These are phyloP conservation scores for Fonsecaea erecta DNA, from an alignment of 2,329 filamentous ascomycete genomes.

Conservation along the genomic window DNA sequence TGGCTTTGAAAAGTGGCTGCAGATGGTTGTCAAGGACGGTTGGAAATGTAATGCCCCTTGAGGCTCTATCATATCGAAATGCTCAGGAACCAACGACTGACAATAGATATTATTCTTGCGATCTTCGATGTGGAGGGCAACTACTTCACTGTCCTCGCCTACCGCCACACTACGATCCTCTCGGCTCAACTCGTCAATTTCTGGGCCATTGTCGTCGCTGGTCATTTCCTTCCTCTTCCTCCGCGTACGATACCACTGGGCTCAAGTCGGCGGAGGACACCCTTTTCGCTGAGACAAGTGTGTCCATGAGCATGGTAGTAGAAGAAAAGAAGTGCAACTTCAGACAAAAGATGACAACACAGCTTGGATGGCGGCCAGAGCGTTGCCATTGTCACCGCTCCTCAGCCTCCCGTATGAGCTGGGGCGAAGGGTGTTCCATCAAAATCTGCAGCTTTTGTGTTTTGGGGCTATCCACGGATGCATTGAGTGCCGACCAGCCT, in stretches of 20 bases:
- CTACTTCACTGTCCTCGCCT: constrained; percentile 95
- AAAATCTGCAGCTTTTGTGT: too few relatives aligned
- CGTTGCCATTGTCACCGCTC: neutral
- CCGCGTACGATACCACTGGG: constrained; percentile 83
- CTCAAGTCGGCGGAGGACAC: too few relatives aligned
- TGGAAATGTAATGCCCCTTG: constrained; percentile 70
- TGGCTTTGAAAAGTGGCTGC: constrained; percentile 71
- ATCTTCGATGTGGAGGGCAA: constrained; percentile 97
- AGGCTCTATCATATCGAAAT: neutral
- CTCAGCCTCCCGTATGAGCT: constrained; percentile 19
- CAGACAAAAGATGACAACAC: neutral
- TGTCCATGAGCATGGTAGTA: too few relatives aligned
- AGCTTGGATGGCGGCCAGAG: neutral
- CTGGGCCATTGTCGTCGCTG: constrained; percentile 92
- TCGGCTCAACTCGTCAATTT: constrained; percentile 97
- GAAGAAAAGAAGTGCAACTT: too few relatives aligned
- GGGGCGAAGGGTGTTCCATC: constrained; percentile 16
- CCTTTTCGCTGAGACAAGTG: too few relatives aligned
- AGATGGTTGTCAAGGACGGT: constrained; percentile 69
- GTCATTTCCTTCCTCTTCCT: constrained; percentile 80
- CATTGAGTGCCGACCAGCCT: too few relatives aligned
- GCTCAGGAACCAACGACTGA: neutral
- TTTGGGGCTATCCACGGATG: too few relatives aligned
- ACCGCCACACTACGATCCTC: constrained; percentile 88
- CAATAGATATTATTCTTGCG: constrained; percentile 74